Evolutionary conservation across 805 yeast species (phyloP), one percentile per base, ranked within the genome.

Genomic region (Kazachstania viticola): DNA sequence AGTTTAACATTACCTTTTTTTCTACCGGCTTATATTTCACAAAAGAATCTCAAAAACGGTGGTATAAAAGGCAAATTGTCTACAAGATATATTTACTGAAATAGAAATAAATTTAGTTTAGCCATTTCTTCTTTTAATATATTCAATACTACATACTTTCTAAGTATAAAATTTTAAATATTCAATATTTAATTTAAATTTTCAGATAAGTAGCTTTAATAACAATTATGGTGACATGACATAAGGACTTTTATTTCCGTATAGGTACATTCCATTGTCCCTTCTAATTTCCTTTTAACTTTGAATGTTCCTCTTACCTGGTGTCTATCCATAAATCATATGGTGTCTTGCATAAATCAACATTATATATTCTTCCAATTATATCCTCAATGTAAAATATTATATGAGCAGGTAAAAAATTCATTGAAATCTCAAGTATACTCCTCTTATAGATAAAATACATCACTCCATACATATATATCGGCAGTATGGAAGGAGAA

Each of bases 331-430:
- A 47, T 25, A 38, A 26, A 19, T 48, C 51, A 31, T 45, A 45
- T 2, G 56, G 56, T 9, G 51, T 36, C 35, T 50, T 46, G 17
- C 48, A 41, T 11, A 51, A 25, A 36, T 51, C 51, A 3, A 53
- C 33, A 4, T 42, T 48, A 30, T 54, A 54, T 14, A 53, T 32
- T 29, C 40, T 46, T 6, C 34, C 35, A 14, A 51, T 30, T 8
- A 48, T 36, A 21, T 46, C 51, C 26, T 51, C 58, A 30, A 45
- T 12, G 35, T 49, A 54, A 29, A 37, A 53, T 14, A 48, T 27
- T 1, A 45, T 15, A 32, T 54, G 60, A 2, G 50, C 57, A 17
- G 60, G 56, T 14, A 51, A 9, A 27, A 52, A 42, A 19, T 41
- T 43, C 44, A 51, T 40, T 6, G 42, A 34, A 9, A 51, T 41